Conservation (phyloP, 139 green algal species). For the Coccomyxa sp. region DNA sequence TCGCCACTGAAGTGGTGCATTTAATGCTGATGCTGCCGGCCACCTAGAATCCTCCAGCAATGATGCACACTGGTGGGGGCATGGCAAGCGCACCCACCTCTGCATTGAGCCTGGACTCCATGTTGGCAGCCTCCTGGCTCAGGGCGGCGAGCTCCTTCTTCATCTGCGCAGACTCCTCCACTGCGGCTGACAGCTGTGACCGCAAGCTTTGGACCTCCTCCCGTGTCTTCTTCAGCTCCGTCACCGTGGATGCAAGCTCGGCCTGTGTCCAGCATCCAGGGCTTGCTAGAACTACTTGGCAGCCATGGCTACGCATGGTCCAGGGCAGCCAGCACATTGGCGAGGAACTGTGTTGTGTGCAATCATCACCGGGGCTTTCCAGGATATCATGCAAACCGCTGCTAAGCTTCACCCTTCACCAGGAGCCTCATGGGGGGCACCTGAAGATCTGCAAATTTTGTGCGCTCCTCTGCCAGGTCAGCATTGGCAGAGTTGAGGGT, state of each 20-base stretch:
- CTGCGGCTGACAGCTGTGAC: constrained; percentile 1
- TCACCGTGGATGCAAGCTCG: background rate
- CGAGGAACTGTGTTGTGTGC: no score
- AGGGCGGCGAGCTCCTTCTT: constrained; percentile 10
- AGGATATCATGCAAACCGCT: no score
- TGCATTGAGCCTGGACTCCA: constrained; percentile 18
- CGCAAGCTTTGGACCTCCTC: background rate
- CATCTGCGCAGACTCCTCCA: background rate
- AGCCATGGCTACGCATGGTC: no score
- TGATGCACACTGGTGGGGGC: no score
- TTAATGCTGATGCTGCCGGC: no score
- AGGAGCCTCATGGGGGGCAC: no score
- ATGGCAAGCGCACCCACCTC: no score
- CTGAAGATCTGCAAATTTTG: constrained; percentile 9
- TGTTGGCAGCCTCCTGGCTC: background rate
- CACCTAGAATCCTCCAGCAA: no score
- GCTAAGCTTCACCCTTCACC: no score
- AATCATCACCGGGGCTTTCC: no score
- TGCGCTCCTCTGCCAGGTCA: constrained; percentile 19
- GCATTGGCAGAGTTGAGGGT: constrained; percentile 2
- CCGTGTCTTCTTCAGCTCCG: background rate
- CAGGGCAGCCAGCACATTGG: no score
- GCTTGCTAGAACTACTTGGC: background rate
- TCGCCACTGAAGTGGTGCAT: no score
- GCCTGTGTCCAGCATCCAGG: background rate